Evolutionary conservation across 169 alveolate species (phyloP), one percentile per base, ranked within the genome.

Genomic region (Eimeria tenella): DNA sequence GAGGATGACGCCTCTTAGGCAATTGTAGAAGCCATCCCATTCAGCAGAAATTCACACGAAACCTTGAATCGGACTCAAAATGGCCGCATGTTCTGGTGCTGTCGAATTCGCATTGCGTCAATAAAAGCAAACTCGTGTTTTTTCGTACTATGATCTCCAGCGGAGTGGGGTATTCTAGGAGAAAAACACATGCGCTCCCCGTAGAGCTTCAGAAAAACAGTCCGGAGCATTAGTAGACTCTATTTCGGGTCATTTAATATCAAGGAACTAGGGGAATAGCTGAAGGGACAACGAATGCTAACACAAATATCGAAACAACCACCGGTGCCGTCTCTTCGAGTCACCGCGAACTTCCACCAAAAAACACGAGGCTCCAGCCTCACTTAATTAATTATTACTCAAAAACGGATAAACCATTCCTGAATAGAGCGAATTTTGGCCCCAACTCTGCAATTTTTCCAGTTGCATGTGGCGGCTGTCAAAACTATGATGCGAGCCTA

Each of bases 251-350:
- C 50, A 73, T 49, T 73, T 49, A 55, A 49, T 25, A 13, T 8
- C 5, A 73, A 3, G 9, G 6, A 23, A 73, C 50, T 73, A 31
- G 52, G 25, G 25, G 83, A 58, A 4, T 8, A 5, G 1, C 62
- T 13, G 19, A 49, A 5, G 62, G 83, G 83, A 73, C 17, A 53
- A 79, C 71, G 63, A 23, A 23, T 31, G n/a, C 70, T n/a, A 49
- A 21, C 71, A n/a, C 70, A 56, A 79, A 65, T 79, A 79, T 79
- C 87, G 87, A 79, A 79, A 17, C 87, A 55, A 79, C 87, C 68
- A 79, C 87, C 87, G 87, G 87, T 8, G 87, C 87, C 87, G 87
- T 79, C 87, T 79, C 87, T 55, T 79, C 87, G 87, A 50, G 87
- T 31, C 83, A 73, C 31, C 60, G 60, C 58, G 17, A 4, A 58